These are phyloP conservation scores for Aureobasidium sp. DNA, from an alignment of 2,329 filamentous ascomycete species.

Conservation along the genomic window DNA sequence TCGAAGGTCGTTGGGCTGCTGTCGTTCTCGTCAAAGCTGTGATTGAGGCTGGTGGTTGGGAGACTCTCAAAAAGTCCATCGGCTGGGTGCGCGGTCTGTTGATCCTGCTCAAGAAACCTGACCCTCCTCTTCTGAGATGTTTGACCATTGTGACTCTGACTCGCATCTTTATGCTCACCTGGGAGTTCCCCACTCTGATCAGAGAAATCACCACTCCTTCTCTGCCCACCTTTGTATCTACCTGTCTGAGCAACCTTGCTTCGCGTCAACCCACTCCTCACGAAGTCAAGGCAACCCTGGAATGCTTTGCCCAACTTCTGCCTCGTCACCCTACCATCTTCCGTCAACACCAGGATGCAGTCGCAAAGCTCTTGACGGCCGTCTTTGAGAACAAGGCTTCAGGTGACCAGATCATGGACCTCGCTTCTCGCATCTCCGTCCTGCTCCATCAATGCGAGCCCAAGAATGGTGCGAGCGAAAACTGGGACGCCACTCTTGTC, in stretches of 20 bases:
- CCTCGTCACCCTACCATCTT: conserved; percentile 78
- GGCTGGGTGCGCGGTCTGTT: conserved; percentile 73
- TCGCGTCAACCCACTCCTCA: conserved; percentile 26
- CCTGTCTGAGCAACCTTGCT: conserved; percentile 57
- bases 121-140: conserved; percentile 65
- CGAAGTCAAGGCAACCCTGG: conserved; percentile 55
- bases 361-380: conserved; percentile 50
- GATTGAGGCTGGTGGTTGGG: conserved; percentile 77
- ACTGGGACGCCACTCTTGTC: conserved; percentile 64
- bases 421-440: conserved; percentile 30
- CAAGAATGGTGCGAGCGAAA: conserved; percentile 66
- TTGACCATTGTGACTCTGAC: conserved; percentile 68
- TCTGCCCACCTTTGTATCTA: conserved; percentile 62
- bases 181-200: conserved; percentile 71
- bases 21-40: conserved; percentile 70
- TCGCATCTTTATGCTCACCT: conserved; percentile 74
- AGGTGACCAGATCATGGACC: not conserved
- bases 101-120: conserved; percentile 68
- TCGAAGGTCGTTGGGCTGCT: conserved; percentile 68
- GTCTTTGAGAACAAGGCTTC: conserved; percentile 36
- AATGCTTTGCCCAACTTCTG: conserved; percentile 62
- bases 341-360: conserved; percentile 62
- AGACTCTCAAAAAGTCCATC: conserved; percentile 62
- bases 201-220: conserved; percentile 82
- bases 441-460: conserved; percentile 71